A percentile compares a stretch with the other conserved stretches of the same genome.
Conservation (phyloP, 768 basidiomycete genomes). For the Lactarius hengduanensis region DNA sequence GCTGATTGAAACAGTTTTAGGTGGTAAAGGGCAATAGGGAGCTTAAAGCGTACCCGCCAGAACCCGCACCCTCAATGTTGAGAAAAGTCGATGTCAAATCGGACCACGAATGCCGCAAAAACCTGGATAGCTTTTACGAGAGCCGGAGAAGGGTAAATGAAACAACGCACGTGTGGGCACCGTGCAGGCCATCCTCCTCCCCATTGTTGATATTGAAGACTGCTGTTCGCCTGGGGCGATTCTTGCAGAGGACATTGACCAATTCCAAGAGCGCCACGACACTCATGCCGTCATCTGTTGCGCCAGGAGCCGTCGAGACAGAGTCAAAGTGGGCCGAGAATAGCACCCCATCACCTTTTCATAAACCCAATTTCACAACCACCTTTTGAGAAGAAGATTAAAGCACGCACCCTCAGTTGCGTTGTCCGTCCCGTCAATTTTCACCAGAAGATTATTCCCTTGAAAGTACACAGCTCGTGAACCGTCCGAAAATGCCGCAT, state of each 20-base stretch:
- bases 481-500: conserved; percentile 42
- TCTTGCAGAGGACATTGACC: conserved; percentile 44
- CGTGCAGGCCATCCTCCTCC: conserved; percentile 75
- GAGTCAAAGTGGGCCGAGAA: conserved; percentile 86
- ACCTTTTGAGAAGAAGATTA: no score
- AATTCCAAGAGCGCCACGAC: conserved; percentile 65
- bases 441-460: conserved; percentile 65
- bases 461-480: conserved; percentile 52
- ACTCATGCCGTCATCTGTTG: conserved; percentile 79
- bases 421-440: conserved; percentile 52
- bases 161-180: conserved; percentile 58
- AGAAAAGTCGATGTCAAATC: conserved; percentile 64
- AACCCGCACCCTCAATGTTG: conserved; percentile 79
- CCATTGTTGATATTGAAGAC: conserved; percentile 87
- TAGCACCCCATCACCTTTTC: conserved; percentile 47
- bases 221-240: conserved; percentile 56
- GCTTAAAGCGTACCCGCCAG: conserved; percentile 58
- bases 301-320: conserved; percentile 70
- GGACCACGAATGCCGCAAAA: conserved; percentile 74
- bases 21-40: conserved; percentile 5
- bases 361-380: not conserved
- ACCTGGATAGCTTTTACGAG: conserved; percentile 40
- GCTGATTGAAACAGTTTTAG: conserved; percentile 36
- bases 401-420: conserved; percentile 31
- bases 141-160: not conserved